These are phyloP conservation scores for Vigna hirtella DNA, from an alignment of 306 rosid species.

Conservation along the genomic window DNA sequence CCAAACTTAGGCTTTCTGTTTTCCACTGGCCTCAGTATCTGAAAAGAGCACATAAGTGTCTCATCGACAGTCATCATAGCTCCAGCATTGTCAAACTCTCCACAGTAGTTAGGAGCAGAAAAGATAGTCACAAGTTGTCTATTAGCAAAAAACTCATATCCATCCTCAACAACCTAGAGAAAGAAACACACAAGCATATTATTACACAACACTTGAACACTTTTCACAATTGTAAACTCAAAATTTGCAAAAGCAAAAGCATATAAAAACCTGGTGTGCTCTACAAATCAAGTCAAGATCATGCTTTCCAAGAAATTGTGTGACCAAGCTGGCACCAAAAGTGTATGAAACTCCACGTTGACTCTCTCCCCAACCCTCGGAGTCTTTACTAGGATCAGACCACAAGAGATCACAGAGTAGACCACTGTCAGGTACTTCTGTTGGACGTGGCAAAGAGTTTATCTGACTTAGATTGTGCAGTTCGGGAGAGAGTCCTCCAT, in stretches of 20 bases:
- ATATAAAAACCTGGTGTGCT: conserved; percentile 52
- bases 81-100: conserved; percentile 56
- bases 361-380: conserved; percentile 47
- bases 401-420: conserved; percentile 50
- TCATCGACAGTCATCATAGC: conserved; percentile 58
- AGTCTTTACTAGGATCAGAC: conserved; percentile 51
- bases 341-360: conserved; percentile 55
- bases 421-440: conserved; percentile 50
- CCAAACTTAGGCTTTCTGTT: conserved; percentile 51
- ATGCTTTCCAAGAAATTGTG: conserved; percentile 44
- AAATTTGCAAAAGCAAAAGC: background rate
- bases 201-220: background rate
- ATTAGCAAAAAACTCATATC: conserved; percentile 56
- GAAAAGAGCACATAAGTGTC: conserved; percentile 56
- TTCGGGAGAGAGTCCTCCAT: conserved; percentile 54
- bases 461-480: conserved; percentile 46
- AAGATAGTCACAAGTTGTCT: conserved; percentile 58
- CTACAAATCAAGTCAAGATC: conserved; percentile 55
- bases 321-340: conserved; percentile 46
- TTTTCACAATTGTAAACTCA: background rate
- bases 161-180: conserved; percentile 57
- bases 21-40: conserved; percentile 50
- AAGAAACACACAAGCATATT: background rate
- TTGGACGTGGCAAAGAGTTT: conserved; percentile 41
- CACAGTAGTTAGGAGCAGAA: conserved; percentile 57